Conservation (phyloP, 176 grass and related monocot genomes). For the Phoenix dactylifera region DNA sequence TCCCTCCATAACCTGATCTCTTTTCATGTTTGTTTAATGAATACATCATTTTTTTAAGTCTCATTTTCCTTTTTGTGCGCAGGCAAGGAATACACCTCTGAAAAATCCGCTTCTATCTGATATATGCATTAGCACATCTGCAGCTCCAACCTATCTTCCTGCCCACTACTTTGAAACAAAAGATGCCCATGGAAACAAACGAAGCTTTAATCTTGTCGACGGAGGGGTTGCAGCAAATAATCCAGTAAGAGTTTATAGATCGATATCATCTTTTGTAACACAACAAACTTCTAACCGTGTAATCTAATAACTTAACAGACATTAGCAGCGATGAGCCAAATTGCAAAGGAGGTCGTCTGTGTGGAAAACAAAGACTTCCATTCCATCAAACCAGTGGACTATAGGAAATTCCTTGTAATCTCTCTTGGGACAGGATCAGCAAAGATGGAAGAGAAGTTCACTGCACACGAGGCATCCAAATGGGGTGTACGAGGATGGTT, state of each 20-base stretch:
- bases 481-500: slow-evolving; percentile 71
- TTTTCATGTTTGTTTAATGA: too few relatives aligned
- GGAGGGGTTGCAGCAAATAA: slow-evolving; percentile 73
- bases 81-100: slow-evolving; percentile 31
- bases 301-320: slow-evolving; percentile 18
- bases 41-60: too few relatives aligned
- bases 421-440: slow-evolving; percentile 44
- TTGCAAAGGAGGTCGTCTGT: slow-evolving; percentile 48
- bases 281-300: too few relatives aligned
- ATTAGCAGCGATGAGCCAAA: slow-evolving; percentile 39
- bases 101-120: slow-evolving; percentile 47
- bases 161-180: slow-evolving; percentile 46
- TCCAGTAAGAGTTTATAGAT: slow-evolving; percentile 29
- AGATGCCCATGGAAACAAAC: slow-evolving; percentile 14
- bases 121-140: slow-evolving; percentile 65
- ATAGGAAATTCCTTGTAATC: slow-evolving; percentile 42
- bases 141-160: slow-evolving; percentile 62
- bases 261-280: too few relatives aligned
- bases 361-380: slow-evolving; percentile 27
- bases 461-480: neutral
- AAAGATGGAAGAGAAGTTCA: slow-evolving; percentile 39
- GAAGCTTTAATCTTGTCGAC: slow-evolving; percentile 55
- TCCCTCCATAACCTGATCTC: neutral
- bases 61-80: neutral
- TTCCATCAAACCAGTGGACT: slow-evolving; percentile 21